Percentiles rank a stretch among this genome's conserved stretches.
phyloP scores from a whole-genome alignment of 352 stramenopile genomes.

The Peronosclerospora sorghi region DNA sequence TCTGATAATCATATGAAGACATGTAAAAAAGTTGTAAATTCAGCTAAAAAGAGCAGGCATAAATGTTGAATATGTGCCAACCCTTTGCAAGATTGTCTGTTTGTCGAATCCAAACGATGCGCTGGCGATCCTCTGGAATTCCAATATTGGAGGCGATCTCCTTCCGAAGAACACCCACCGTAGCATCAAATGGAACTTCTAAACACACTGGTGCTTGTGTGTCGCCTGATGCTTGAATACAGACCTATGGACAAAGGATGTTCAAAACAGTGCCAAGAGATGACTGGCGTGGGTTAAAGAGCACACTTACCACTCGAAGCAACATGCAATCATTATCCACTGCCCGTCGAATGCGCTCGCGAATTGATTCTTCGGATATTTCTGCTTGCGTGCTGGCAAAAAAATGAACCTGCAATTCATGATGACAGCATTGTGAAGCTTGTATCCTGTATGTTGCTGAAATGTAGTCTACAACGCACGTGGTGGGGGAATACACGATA shows the following conservation, averaged over 20 bases:
- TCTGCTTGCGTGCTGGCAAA: conserved; percentile 66
- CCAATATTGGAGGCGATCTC: conserved; percentile 75
- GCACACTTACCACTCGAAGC: conserved; percentile 55
- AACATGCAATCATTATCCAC: conserved; percentile 84
- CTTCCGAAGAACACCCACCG: conserved; percentile 52
- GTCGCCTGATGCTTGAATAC: conserved; percentile 73
- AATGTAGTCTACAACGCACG: conserved; percentile 23
- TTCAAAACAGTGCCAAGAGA: conserved; percentile 2
- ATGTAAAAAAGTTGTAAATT: not conserved
- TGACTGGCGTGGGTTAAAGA: not conserved
- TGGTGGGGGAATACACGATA: conserved; percentile 83
- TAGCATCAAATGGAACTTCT: conserved; percentile 75
- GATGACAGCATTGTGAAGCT: not conserved
- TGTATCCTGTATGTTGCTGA: not conserved
- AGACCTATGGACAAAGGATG: conserved; percentile 33
- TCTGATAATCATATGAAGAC: conserved; percentile 24
- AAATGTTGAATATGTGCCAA: conserved; percentile 9
- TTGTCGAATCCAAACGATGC: conserved; percentile 85
- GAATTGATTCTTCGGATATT: conserved; percentile 78
- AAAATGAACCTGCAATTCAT: conserved; percentile 59
- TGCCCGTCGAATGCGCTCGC: conserved; percentile 66
- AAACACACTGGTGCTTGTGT: conserved; percentile 67
- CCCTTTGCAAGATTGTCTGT: conserved; percentile 77
- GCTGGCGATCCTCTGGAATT: conserved; percentile 69
- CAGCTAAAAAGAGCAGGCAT: not conserved